Conservation (phyloP, 805 yeast species). For the Pichia gijzeniarum region DNA sequence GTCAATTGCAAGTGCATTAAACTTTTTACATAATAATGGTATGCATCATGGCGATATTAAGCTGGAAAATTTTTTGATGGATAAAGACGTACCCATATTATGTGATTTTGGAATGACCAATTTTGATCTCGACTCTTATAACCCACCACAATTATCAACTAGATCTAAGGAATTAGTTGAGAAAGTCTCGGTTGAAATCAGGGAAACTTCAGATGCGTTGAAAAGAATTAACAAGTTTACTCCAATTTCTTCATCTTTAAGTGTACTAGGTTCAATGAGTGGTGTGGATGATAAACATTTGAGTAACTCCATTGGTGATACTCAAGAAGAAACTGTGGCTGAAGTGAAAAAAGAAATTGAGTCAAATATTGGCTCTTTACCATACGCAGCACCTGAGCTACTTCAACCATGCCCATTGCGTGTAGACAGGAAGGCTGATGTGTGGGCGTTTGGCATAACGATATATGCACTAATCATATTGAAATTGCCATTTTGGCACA, state of each 20-base stretch:
- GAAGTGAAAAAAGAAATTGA: not conserved
- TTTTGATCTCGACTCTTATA: slow-evolving; percentile 11
- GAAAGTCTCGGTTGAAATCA: no score
- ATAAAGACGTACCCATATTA: slow-evolving; percentile 43
- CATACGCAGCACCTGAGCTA: slow-evolving; percentile 89
- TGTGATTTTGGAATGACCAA: slow-evolving; percentile 88
- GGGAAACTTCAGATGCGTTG: not conserved
- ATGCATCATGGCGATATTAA: slow-evolving; percentile 81
- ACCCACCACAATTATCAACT: not conserved
- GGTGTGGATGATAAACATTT: not conserved
- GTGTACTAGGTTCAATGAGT: not conserved
- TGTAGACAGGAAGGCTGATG: slow-evolving; percentile 65
- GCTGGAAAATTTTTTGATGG: slow-evolving; percentile 70
- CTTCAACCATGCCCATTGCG: slow-evolving; percentile 52
- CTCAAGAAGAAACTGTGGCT: not conserved
- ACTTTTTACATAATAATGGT: slow-evolving; percentile 55
- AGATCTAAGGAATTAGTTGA: no score
- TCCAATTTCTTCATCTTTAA: slow-evolving; percentile 4
- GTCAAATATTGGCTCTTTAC: slow-evolving; percentile 67
- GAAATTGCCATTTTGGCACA: slow-evolving; percentile 74
- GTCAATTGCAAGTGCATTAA: slow-evolving; percentile 54
- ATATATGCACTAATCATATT: slow-evolving; percentile 69
- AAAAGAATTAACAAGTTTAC: not conserved
- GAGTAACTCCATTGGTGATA: not conserved
- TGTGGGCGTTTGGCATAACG: slow-evolving; percentile 88